These are phyloP conservation scores for Moesziomyces parantarcticus DNA, from an alignment of 1,284 basidiomycete species.

Conservation along the genomic window DNA sequence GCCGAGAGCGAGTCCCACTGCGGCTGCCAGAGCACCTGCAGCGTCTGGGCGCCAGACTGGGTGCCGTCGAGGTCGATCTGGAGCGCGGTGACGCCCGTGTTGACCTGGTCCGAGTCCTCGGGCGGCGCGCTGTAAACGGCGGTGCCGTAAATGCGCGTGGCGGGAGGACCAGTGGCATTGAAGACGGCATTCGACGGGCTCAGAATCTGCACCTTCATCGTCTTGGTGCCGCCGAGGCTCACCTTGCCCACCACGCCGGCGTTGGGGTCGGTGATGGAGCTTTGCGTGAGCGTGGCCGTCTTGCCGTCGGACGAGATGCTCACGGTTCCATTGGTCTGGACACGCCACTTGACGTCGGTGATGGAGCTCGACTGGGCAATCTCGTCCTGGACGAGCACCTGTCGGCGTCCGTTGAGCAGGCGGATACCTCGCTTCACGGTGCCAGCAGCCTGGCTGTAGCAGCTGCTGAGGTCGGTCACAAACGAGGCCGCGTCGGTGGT, in stretches of 20 bases:
- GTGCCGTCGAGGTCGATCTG: slow-evolving; percentile 74
- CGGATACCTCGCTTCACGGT: slow-evolving; percentile 88
- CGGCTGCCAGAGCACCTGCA: slow-evolving; percentile 68
- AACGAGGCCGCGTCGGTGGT: slow-evolving; percentile 84
- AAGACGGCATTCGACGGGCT: slow-evolving; percentile 73
- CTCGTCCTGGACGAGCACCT: slow-evolving; percentile 77
- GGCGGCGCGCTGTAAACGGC: slow-evolving; percentile 74
- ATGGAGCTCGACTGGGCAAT: slow-evolving; percentile 52
- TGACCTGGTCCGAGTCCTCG: slow-evolving; percentile 75
- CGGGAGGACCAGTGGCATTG: slow-evolving; percentile 29
- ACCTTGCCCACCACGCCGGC: slow-evolving; percentile 71
- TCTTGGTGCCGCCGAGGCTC: slow-evolving; percentile 61
- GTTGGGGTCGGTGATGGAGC: slow-evolving; percentile 72
- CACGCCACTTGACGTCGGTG: slow-evolving; percentile 81
- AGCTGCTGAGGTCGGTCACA: slow-evolving; percentile 80
- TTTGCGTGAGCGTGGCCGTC: slow-evolving; percentile 76
- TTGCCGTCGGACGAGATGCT: slow-evolving; percentile 61
- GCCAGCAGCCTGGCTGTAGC: slow-evolving; percentile 76
- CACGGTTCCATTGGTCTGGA: slow-evolving; percentile 88
- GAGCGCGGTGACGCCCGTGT: slow-evolving; percentile 83
- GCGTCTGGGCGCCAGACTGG: slow-evolving; percentile 70
- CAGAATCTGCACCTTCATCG: slow-evolving; percentile 72
- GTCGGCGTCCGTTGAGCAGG: slow-evolving; percentile 83
- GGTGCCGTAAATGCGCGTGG: slow-evolving; percentile 70
- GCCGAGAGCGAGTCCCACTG: slow-evolving; percentile 54